phyloP scores from a whole-genome alignment of 257 asterid species.

The Nicotiana tabacum region DNA sequence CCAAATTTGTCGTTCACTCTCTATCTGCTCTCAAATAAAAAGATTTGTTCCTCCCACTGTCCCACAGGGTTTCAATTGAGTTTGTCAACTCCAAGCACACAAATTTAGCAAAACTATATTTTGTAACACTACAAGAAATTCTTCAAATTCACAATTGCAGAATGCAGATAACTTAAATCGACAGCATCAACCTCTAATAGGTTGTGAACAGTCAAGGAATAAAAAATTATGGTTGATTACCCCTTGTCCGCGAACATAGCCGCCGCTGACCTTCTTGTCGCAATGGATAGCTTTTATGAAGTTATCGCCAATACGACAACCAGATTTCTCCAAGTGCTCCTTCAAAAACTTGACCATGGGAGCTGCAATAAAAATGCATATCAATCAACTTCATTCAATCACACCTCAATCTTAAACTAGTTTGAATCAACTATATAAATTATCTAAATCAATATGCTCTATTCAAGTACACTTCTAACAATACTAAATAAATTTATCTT shows the following conservation, averaged over 20 bases:
- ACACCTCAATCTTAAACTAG: not conserved
- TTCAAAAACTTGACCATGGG: slow-evolving; percentile 73
- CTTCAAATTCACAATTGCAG: not conserved
- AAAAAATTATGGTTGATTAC: not conserved
- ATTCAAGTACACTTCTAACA: not conserved
- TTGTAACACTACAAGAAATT: not conserved
- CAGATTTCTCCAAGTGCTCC: slow-evolving; percentile 70
- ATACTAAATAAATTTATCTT: not conserved
- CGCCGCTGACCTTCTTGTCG: slow-evolving; percentile 7
- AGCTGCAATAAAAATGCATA: slow-evolving; percentile 31
- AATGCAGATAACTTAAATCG: not conserved
- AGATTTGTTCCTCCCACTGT: not conserved
- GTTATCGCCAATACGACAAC: slow-evolving; percentile 52
- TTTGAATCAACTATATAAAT: not conserved
- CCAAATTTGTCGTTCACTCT: not conserved
- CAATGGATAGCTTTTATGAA: slow-evolving; percentile 60
- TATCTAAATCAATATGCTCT: not conserved
- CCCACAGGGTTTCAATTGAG: not conserved
- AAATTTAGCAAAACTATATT: not conserved
- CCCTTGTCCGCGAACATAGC: slow-evolving; percentile 5
- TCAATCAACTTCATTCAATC: not conserved
- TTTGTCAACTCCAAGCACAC: not conserved
- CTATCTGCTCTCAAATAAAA: not conserved
- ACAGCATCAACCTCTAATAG: not conserved
- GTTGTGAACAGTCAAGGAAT: not conserved